Evolutionary conservation across 331 rosid species (phyloP), one percentile per base, ranked within the genome.

Genomic region (Rosa hybrid): DNA sequence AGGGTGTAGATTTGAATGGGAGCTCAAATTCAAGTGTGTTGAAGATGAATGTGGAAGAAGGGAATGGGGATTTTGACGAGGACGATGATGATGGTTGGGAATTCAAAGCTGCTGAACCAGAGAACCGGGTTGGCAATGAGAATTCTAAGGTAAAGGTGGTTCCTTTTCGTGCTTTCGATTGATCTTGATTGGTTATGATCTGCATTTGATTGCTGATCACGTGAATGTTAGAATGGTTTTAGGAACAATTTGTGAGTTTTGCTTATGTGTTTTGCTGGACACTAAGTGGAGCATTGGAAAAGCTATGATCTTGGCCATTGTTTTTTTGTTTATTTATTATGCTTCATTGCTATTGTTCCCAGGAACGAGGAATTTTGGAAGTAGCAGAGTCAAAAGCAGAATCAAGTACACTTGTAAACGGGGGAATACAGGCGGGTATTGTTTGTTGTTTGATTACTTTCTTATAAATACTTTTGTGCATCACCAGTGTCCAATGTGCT

Each of bases 1-100:
- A 76, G 38, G 85, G 83, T 7, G 20, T 42, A 0, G 78, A 62
- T 60, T 53, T 74, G 30, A 69, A 75, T 68, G 44, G n/a, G 70
- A 34, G 68, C 17, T 59, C 54, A n/a, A 74, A 67, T 78, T 18
- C 74, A 12, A 68, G 64, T 81, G 80, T 77, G 18, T 56, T 81
- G 53, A 69, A 74, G 74, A 73, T 81, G 12, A 79, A 86, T 72
- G 71, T 54, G 25, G 90, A 59, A 69, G 81, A 82, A 45, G 86
- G 45, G n/a, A 77, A 49, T 57, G 88, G 77, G 25, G 84, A 84
- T 72, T 65, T 72, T 75, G 83, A 78, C 54, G 91, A 83, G 12
- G 81, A 80, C 2, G 93, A 88, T 14, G 89, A 87, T 17, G 98
- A 84, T 81, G 98, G 96, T 30, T 95, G 99, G 99, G 99, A 95